These are phyloP conservation scores for Globisporangium abappressorium DNA, from an alignment of 352 stramenopile genomes.

Conservation along the genomic window DNA sequence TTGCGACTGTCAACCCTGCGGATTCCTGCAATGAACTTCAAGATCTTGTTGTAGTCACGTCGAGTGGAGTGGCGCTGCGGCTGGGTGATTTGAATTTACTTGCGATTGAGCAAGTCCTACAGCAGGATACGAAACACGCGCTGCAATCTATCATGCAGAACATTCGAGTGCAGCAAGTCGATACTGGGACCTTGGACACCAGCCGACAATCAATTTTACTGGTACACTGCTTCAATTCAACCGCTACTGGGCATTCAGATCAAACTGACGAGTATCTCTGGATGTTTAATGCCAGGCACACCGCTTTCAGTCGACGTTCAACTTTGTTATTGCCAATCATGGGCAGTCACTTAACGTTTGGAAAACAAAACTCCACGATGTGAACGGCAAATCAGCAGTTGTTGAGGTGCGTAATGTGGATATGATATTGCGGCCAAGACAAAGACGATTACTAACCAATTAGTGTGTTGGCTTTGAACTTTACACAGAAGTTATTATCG, in stretches of 20 bases:
- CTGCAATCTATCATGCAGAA: slow-evolving; percentile 24
- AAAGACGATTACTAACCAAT: neutral
- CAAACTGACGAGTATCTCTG: neutral
- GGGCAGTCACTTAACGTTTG: slow-evolving; percentile 7
- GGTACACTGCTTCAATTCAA: slow-evolving; percentile 15
- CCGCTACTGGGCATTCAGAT: neutral
- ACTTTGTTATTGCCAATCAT: slow-evolving; percentile 17
- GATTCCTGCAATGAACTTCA: slow-evolving; percentile 13
- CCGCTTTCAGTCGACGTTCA: slow-evolving; percentile 16
- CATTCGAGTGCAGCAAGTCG: slow-evolving; percentile 23
- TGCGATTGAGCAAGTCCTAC: slow-evolving; percentile 29
- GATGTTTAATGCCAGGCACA: slow-evolving; percentile 4
- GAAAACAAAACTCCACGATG: slow-evolving; percentile 2
- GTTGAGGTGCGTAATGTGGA: slow-evolving; percentile 9
- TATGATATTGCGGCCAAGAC: neutral
- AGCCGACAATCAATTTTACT: slow-evolving; percentile 19
- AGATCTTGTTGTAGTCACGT: slow-evolving; percentile 32
- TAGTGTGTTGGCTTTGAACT: neutral
- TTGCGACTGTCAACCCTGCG: slow-evolving; percentile 10
- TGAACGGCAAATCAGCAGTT: neutral
- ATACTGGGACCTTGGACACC: slow-evolving; percentile 18
- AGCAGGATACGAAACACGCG: slow-evolving; percentile 15
- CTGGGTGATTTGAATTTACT: slow-evolving; percentile 26
- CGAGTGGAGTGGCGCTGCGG: slow-evolving; percentile 18
- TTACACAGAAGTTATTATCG: slow-evolving; percentile 5